Conservation (phyloP, 176 grass and related monocot genomes). For the Melocanna baccifera region DNA sequence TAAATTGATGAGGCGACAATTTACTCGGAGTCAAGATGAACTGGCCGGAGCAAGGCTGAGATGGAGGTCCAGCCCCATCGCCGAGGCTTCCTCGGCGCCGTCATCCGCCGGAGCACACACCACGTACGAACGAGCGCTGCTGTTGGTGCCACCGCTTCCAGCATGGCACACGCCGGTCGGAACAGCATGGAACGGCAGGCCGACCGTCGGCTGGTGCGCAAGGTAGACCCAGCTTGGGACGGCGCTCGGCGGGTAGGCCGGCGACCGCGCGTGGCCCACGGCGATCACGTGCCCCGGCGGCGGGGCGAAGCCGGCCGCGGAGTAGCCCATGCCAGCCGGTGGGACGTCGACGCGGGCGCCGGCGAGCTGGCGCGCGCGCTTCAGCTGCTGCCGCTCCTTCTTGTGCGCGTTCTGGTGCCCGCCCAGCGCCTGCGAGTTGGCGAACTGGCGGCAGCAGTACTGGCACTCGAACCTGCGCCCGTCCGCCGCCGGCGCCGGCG, state of each 20-base stretch:
- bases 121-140: not conserved
- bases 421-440: conserved; percentile 95
- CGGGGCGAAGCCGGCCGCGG: conserved; percentile 9
- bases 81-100: conserved; percentile 28
- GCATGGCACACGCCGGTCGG: conserved; percentile 1
- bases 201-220: conserved; percentile 26
- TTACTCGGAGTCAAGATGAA: conserved; percentile 27
- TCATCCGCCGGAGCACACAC: not conserved
- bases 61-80: conserved; percentile 60
- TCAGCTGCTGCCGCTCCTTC: conserved; percentile 97
- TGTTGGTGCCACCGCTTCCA: not conserved
- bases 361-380: conserved; percentile 53
- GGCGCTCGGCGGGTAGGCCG: conserved; percentile 1
- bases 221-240: conserved; percentile 60
- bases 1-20: not conserved
- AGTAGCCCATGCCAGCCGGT: conserved; percentile 14
- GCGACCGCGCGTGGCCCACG: conserved; percentile 21
- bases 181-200: conserved; percentile 34
- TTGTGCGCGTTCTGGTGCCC: conserved; percentile 99
- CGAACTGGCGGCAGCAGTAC: conserved; percentile 99
- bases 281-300: conserved; percentile 26
- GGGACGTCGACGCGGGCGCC: not conserved
- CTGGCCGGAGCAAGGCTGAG: conserved; percentile 71
- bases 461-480: conserved; percentile 92
- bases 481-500: not conserved